Base-by-base conservation (phyloP, 768 basidiomycete species). In the Russula brevipes region DNA sequence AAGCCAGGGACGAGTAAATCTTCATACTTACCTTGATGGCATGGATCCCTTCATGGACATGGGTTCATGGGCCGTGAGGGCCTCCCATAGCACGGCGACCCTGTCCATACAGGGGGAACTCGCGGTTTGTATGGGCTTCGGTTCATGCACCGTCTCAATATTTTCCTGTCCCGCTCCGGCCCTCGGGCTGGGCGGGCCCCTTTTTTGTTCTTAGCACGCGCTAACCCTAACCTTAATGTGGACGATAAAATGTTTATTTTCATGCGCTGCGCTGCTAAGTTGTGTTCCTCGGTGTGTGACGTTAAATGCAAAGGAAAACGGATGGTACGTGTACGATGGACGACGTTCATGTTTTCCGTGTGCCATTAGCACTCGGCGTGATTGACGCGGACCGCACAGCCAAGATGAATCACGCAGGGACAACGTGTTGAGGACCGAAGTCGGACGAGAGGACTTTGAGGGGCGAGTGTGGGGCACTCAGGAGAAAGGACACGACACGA, bases 141-240 rank as follows among this genome's bases (percentile, higher is more conserved):
- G 85, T 78, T 79, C 82, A 85, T 85, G 86, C 85, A 87, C 81
- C 80, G 83, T 86, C 85, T 78, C 70, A 86, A 87, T 87, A 87
- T 87, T 87, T 87, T 80, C 85, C 85, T 75, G 85, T 86, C 81
- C 82, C 77, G 76, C 80, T 80, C 78, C 70, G 80, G 82, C 82
- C 84, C 69, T 66, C 69, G 68, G 68, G 69, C 68, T 69, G 69
- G 68, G 68, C 45, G 66, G 68, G 69, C 71, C 70, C 60, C 72
- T 66, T 73, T 75, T 73, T 71, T 70, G 70, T 39, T 6, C 12
- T 19, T 59, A 17, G 10, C 4, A 0, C 24, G 19, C 51, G 0
- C 59, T 64, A 64, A 64, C 63, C 63, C 63, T 64, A 64, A 64
- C 63, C 63, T 10, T 64, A 45, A 11, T 14, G 0, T 1, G 4